These are phyloP conservation scores for Plasmodium cynomolgi DNA, from an alignment of 169 alveolate genomes.

Conservation along the genomic window DNA sequence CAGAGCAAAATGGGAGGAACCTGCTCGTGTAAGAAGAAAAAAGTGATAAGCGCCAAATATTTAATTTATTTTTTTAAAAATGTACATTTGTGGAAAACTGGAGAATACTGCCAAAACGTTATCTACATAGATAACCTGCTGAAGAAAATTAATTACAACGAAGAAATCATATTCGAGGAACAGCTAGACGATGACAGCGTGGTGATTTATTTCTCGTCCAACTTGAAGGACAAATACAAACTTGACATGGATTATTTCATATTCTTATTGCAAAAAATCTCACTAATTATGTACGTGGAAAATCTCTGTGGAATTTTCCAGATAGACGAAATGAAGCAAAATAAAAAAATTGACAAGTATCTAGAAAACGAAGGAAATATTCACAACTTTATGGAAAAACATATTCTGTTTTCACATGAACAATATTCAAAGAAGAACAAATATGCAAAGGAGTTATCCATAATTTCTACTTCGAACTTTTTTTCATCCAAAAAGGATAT, in stretches of 20 bases:
- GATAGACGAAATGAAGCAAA: background rate
- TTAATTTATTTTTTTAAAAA: slow-evolving; percentile 51
- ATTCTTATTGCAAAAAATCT: slow-evolving; percentile 52
- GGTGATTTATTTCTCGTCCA: background rate
- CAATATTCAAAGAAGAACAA: slow-evolving; percentile 17
- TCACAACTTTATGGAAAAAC: slow-evolving; percentile 8
- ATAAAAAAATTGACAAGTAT: background rate
- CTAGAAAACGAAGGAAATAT: background rate
- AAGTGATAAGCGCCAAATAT: slow-evolving; percentile 29
- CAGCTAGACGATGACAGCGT: background rate
- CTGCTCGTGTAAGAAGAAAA: background rate
- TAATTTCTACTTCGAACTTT: slow-evolving; percentile 18
- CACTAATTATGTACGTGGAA: slow-evolving; percentile 47
- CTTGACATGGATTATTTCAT: slow-evolving; percentile 25
- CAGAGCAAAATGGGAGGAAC: background rate
- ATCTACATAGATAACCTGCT: slow-evolving; percentile 7
- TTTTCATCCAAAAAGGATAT: slow-evolving; percentile 56
- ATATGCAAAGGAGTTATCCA: slow-evolving; percentile 47
- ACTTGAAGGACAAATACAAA: background rate
- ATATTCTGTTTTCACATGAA: background rate
- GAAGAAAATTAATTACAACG: background rate
- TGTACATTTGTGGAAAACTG: slow-evolving; percentile 32
- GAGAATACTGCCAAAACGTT: slow-evolving; percentile 13
- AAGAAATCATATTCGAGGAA: slow-evolving; percentile 14
- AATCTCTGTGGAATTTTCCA: slow-evolving; percentile 28